A percentile compares a stretch with the other conserved stretches of the same genome.
phyloP scores from a whole-genome alignment of 148 eudicot species.

The Heliosperma pusillum region DNA sequence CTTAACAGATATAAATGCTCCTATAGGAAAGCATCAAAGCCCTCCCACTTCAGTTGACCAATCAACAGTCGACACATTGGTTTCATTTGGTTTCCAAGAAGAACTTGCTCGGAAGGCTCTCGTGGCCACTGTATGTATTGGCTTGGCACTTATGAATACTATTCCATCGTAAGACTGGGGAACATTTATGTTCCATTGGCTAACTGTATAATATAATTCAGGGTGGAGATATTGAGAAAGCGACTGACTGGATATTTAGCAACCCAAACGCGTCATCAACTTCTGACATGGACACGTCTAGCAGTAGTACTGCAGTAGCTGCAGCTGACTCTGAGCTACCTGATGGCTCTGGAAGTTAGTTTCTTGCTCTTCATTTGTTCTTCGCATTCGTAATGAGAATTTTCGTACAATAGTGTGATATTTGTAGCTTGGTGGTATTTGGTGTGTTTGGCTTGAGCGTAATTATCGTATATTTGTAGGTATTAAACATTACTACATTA shows the following conservation, averaged over 20 bases:
- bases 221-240: constrained; percentile 93
- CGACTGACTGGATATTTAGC: constrained; percentile 95
- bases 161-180: not conserved
- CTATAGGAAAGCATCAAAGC: constrained; percentile 43
- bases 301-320: constrained; percentile 36
- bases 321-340: constrained; percentile 56
- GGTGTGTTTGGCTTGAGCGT: not conserved
- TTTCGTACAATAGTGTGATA: not conserved
- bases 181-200: not conserved
- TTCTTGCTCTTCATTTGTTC: not conserved
- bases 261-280: constrained; percentile 45
- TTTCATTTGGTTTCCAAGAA: constrained; percentile 84
- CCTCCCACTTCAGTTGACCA: constrained; percentile 53
- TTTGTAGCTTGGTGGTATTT: too few species aligned
- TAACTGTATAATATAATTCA: constrained; percentile 22
- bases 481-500: not conserved
- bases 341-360: constrained; percentile 96
- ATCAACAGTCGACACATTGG: constrained; percentile 58
- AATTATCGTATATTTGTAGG: not conserved
- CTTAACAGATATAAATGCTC: constrained; percentile 79
- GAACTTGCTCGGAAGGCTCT: constrained; percentile 75
- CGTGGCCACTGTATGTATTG: constrained; percentile 54
- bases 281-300: constrained; percentile 65
- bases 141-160: constrained; percentile 4
- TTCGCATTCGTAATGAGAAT: not conserved